Evolutionary conservation across 345 rosid genomes (phyloP), one percentile per base, ranked within the genome.

Genomic region (Dovyalis caffra): DNA sequence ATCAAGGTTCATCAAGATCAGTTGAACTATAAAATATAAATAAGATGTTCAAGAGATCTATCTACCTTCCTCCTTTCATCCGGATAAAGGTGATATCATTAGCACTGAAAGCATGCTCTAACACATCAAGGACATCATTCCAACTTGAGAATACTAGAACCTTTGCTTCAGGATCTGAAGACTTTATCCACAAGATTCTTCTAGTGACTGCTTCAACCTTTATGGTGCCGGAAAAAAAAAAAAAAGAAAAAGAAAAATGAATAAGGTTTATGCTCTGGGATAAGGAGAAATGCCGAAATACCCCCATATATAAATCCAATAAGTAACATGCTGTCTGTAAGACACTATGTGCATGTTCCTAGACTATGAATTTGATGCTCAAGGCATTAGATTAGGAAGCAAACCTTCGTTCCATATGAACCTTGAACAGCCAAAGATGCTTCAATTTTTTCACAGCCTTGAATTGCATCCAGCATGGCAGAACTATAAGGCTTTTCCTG

Each of bases 41-140:
- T 28, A 76, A 68, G 61, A 29, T 63, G 49, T 45, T 77, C 64
- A 64, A 29, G 32, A 64, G 69, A 68, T 73, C 62, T 53, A 73
- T 61, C 78, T 83, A 95, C 99, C 95, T 90, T 83, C 99, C 99
- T 70, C 98, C 99, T 90, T 91, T 92, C 97, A 92, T 92, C 72
- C 95, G 89, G 74, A 85, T 72, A 72, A 86, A 91, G 32, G 96
- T 82, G 77, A 95, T 88, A 64, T 79, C 76, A 67, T 92, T 91
- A 35, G 94, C 84, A 45, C 83, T 68, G 63, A 95, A 89, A 73
- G 99, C 91, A 82, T 95, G 97, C 68, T 89, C 96, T 77, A 95
- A 85, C 71, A 95, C 98, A 80, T 92, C 98, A 80, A 95, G 99
- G 76, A 95, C 99, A 85, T 92, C 99, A 21, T 95, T 92, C 98